Evolutionary conservation across 495 filamentous ascomycete species (phyloP), one percentile per base, ranked within the genome.

Genomic region (Astrothelium subdiscretum): DNA sequence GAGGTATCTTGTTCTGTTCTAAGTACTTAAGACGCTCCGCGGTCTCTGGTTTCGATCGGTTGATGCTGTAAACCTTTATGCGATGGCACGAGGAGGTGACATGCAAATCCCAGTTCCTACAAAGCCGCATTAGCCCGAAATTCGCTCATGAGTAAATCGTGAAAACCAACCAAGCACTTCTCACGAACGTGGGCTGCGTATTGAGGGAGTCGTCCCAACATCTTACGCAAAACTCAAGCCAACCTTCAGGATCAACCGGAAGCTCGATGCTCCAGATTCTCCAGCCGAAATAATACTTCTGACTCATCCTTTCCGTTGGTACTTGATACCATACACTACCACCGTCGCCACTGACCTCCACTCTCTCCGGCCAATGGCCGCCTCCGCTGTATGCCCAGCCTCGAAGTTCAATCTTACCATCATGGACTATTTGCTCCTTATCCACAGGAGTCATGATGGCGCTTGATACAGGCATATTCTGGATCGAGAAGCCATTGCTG

Each of bases 1-100:
- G 59, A 12, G 62, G 51, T 31, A 77, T 70, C 0, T 77, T 78
- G 20, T 72, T 65, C 42, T 78, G 71, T 64, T 84, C 77, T 58
- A 82, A 69, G 62, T 77, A 67, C 59, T 76, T 77, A 61, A 87
- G 63, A 8, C 80, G 71, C 62, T 73, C 68, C 22, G 70, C 73
- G 1, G 85, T 87, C 5, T 68, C 65, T 1, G 78, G 69, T 22
- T 71, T 77, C 0, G 62, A 74, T 64, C 77, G 80, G 70, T 87
- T 87, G 65, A 86, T 75, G 63, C 82, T 86, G 69, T 86, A 88
- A 12, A 87, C 66, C 60, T 74, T 83, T 71, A 88, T 78, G 2
- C 83, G 78, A 66, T 87, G 85, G 31, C 80, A 82, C 3, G 80
- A 84, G n/a, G 77, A 80, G 1, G 84, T 87, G 29, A 88, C 85